Percentiles rank a stretch among this genome's conserved stretches.
Conservation (phyloP, 495 filamentous ascomycete genomes). For the Cairneyella variabilis region DNA sequence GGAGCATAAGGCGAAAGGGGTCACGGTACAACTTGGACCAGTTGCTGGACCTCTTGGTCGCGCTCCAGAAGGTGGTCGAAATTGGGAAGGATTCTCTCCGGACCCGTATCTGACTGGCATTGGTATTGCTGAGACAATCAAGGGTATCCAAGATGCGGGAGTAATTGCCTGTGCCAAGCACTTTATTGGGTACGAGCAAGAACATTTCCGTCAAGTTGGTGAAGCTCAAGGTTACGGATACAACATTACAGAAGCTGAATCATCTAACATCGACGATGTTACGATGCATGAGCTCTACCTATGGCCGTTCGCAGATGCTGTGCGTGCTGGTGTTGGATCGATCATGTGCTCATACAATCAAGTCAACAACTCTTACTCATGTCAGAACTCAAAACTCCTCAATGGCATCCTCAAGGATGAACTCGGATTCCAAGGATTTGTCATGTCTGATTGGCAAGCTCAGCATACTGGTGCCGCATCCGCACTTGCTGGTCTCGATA, state of each 20-base stretch:
- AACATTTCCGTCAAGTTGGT: constrained; percentile 77
- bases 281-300: constrained; percentile 94
- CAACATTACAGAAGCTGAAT: constrained; percentile 49
- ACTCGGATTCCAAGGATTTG: constrained; percentile 89
- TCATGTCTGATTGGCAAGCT: constrained; percentile 87
- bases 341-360: constrained; percentile 91
- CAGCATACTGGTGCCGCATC: constrained; percentile 78
- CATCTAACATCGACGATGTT: constrained; percentile 88
- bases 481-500: constrained; percentile 83
- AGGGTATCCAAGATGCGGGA: constrained; percentile 79
- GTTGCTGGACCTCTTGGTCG: constrained; percentile 77
- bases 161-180: constrained; percentile 86
- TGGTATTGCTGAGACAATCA: constrained; percentile 67
- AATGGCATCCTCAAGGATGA: constrained; percentile 90
- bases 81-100: constrained; percentile 79
- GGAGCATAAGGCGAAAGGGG: constrained; percentile 78
- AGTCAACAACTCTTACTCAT: constrained; percentile 68
- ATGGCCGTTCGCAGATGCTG: constrained; percentile 78
- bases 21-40: constrained; percentile 82
- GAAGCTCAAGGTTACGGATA: constrained; percentile 46
- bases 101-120: constrained; percentile 63
- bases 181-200: constrained; percentile 51
- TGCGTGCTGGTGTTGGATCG: constrained; percentile 73
- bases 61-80: constrained; percentile 70
- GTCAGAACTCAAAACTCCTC: constrained; percentile 66